A percentile compares a stretch with the other conserved stretches of the same genome.
Conservation (phyloP, 2,329 filamentous ascomycete species). For the Geosmithia flava region DNA sequence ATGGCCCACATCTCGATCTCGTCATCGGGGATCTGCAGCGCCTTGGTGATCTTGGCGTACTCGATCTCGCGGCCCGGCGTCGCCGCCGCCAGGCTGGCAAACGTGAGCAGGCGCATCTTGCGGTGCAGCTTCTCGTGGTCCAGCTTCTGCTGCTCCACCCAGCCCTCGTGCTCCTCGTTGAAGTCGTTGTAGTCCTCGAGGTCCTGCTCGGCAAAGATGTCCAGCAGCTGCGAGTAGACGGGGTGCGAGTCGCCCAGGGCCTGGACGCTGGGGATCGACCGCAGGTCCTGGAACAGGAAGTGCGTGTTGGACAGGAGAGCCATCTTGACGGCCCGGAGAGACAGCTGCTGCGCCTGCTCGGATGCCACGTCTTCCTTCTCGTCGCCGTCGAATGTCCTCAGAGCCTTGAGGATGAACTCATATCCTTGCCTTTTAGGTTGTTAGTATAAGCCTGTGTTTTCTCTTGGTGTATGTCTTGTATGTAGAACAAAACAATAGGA, state of each 20-base stretch:
- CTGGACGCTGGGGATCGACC: conserved; percentile 72
- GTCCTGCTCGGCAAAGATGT: conserved; percentile 89
- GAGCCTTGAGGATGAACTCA: conserved; percentile 52
- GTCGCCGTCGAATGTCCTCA: conserved; percentile 46
- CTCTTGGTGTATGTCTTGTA: not conserved
- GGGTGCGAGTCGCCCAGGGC: conserved; percentile 75
- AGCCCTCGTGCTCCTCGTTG: conserved; percentile 78
- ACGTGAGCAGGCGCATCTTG: conserved; percentile 93
- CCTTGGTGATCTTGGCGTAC: conserved; percentile 73
- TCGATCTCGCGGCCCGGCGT: conserved; percentile 77
- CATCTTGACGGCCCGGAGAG: conserved; percentile 42
- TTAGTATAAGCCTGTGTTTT: conserved; percentile 2
- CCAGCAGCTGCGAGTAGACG: conserved; percentile 80
- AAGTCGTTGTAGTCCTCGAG: conserved; percentile 95
- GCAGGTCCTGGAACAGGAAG: conserved; percentile 70
- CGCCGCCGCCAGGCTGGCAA: conserved; percentile 77
- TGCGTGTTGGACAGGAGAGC: conserved; percentile 39
- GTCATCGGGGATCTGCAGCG: conserved; percentile 67
- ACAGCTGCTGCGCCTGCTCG: conserved; percentile 47
- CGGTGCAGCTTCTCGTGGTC: conserved; percentile 67
- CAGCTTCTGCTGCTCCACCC: conserved; percentile 63
- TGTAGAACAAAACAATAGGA: not conserved
- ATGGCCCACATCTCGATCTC: conserved; percentile 99
- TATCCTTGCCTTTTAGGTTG: conserved; percentile 41
- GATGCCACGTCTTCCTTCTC: conserved; percentile 42